Evolutionary conservation across 176 grass and related monocot species (phyloP).

Genomic region (Oryza meridionalis): DNA sequence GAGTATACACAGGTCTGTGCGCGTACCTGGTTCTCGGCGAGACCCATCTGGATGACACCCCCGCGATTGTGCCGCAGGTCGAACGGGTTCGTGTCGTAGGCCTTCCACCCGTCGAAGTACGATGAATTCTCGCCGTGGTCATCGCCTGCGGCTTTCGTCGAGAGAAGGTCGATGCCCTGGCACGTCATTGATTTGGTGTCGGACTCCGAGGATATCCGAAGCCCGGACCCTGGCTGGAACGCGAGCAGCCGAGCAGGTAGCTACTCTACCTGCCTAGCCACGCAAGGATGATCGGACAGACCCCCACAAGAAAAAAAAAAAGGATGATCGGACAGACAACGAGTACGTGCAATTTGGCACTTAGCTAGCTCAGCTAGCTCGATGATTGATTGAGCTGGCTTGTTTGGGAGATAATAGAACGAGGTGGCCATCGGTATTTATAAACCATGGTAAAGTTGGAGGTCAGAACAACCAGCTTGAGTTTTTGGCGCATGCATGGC

Average conservation of each 20-base stretch:
- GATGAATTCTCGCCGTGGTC: slow-evolving; percentile 86
- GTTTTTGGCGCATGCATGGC: background rate
- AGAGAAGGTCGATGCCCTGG: slow-evolving; percentile 43
- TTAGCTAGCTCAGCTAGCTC: background rate
- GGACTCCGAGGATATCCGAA: background rate
- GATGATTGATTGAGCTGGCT: background rate
- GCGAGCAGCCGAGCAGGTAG: background rate
- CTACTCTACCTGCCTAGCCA: no score
- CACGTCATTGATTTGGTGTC: slow-evolving; percentile 12
- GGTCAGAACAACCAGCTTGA: background rate
- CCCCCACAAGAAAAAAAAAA: no score
- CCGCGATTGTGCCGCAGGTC: slow-evolving; percentile 49
- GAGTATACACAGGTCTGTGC: background rate
- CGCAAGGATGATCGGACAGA: background rate
- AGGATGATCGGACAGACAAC: background rate
- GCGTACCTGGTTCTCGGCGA: slow-evolving; percentile 78
- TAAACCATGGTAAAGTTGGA: background rate
- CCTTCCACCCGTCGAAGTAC: slow-evolving; percentile 97
- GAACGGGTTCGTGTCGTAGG: slow-evolving; percentile 76
- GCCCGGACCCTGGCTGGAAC: background rate
- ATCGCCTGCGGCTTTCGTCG: slow-evolving; percentile 57
- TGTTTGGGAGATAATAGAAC: background rate
- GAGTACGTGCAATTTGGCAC: background rate
- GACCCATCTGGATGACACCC: slow-evolving; percentile 95
- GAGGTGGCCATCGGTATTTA: background rate